phyloP scores from a whole-genome alignment of 805 yeast species.

The Zygosaccharomyces kombuchaensis region DNA sequence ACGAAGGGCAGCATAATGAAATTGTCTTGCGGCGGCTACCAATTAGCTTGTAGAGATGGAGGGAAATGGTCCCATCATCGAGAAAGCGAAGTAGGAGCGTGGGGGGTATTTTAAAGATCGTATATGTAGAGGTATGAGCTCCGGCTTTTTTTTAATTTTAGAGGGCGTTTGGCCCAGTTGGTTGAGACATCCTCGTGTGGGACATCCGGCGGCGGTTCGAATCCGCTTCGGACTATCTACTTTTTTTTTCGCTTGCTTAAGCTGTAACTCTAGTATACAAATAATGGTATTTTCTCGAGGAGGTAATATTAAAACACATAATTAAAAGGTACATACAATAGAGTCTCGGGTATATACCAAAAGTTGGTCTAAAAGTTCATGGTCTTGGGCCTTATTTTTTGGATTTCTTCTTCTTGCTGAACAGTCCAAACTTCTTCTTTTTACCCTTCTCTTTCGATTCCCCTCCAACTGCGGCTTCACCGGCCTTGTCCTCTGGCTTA shows the following conservation, averaged over 20 bases:
- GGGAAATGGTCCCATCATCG: too few relatives aligned
- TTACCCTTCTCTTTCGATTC: conserved; percentile 21
- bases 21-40: too few relatives aligned
- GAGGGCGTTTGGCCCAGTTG: conserved; percentile 17
- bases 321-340: background rate
- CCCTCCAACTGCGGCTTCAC: background rate
- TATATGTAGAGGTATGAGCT: background rate
- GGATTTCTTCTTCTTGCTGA: conserved; percentile 27
- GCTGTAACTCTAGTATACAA: background rate
- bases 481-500: conserved; percentile 8
- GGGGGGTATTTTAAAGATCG: too few relatives aligned
- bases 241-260: conserved; percentile 1
- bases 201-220: conserved; percentile 17
- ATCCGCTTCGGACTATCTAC: conserved; percentile 14
- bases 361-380: conserved; percentile 7
- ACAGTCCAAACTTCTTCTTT: conserved; percentile 32
- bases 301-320: background rate
- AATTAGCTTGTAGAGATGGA: too few relatives aligned
- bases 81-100: too few relatives aligned
- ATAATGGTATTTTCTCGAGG: background rate
- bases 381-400: conserved; percentile 9
- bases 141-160: background rate
- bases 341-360: background rate
- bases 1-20: too few relatives aligned
- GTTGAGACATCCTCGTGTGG: conserved; percentile 11